Conservation (phyloP, 495 filamentous ascomycete genomes). For the Podospora bellae-mahoneyi region DNA sequence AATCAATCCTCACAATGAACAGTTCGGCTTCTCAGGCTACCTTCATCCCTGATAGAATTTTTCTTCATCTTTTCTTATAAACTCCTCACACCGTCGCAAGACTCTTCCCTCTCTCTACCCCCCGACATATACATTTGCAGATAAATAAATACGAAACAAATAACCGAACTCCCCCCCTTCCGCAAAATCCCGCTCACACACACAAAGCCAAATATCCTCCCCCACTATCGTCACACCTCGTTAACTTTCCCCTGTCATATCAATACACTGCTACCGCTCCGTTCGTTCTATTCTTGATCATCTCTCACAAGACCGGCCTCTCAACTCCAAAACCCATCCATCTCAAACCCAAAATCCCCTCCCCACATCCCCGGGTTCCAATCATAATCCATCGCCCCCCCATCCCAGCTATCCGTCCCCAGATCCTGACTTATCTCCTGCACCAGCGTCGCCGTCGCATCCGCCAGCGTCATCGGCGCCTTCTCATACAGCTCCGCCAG, state of each 20-base stretch:
- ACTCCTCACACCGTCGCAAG: neutral
- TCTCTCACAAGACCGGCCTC: neutral
- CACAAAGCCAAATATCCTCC: neutral
- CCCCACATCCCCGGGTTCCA: conserved; percentile 7
- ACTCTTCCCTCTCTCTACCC: neutral
- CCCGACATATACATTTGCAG: neutral
- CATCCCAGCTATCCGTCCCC: conserved; percentile 19
- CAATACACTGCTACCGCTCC: neutral
- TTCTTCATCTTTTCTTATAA: neutral
- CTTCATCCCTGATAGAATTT: neutral
- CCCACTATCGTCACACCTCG: neutral
- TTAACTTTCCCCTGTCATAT: neutral
- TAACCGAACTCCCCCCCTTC: neutral
- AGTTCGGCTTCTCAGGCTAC: neutral
- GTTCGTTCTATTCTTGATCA: neutral
- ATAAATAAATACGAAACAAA: neutral
- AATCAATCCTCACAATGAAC: neutral
- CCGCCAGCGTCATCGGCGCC: conserved; percentile 18
- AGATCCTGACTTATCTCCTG: conserved; percentile 22
- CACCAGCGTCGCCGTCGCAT: conserved; percentile 23
- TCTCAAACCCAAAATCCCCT: neutral
- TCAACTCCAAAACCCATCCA: neutral
- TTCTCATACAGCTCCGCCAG: conserved; percentile 13
- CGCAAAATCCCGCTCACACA: neutral
- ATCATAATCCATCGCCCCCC: conserved; percentile 10